Percentiles rank a stretch among this genome's conserved stretches.
These are phyloP conservation scores for Asterionellopsis glacialis DNA, from an alignment of 108 stramenopile genomes.

Conservation along the genomic window DNA sequence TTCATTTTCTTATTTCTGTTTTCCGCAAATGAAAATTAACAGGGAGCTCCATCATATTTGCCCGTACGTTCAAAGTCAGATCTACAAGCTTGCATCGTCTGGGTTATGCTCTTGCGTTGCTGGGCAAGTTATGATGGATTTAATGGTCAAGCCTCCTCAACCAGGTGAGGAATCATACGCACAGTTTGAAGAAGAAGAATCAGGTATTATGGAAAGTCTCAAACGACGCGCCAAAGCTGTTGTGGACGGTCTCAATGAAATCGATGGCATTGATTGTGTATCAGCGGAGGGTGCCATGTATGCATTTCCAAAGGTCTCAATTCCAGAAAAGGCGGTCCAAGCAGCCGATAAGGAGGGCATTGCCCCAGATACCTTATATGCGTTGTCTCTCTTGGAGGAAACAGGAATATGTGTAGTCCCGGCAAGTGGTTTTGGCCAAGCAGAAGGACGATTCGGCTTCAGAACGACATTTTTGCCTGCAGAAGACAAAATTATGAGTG, in stretches of 20 bases:
- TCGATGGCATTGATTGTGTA: conserved; percentile 88
- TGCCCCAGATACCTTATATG: conserved; percentile 93
- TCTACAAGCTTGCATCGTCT: conserved; percentile 91
- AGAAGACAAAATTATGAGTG: conserved; percentile 67
- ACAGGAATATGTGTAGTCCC: conserved; percentile 96
- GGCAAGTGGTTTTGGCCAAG: conserved; percentile 94
- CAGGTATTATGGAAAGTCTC: conserved; percentile 57
- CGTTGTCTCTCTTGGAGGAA: conserved; percentile 78
- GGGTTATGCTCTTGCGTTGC: conserved; percentile 82
- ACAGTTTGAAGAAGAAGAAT: conserved; percentile 45
- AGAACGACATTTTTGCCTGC: conserved; percentile 95
- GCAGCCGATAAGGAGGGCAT: conserved; percentile 61
- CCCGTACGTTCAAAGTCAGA: conserved; percentile 68
- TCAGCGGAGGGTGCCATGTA: conserved; percentile 95
- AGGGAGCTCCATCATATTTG: conserved; percentile 83
- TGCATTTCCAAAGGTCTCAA: conserved; percentile 82
- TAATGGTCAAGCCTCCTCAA: conserved; percentile 89
- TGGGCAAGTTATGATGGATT: conserved; percentile 87
- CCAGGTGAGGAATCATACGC: conserved; percentile 66
- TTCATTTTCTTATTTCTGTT: too few relatives aligned
- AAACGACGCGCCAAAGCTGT: conserved; percentile 65
- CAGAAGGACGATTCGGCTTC: conserved; percentile 88
- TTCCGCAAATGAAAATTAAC: background rate
- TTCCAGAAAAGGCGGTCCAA: conserved; percentile 75
- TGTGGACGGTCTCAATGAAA: conserved; percentile 76